Conservation (phyloP, 1,284 basidiomycete genomes). For the Apiotrichum brassicae region DNA sequence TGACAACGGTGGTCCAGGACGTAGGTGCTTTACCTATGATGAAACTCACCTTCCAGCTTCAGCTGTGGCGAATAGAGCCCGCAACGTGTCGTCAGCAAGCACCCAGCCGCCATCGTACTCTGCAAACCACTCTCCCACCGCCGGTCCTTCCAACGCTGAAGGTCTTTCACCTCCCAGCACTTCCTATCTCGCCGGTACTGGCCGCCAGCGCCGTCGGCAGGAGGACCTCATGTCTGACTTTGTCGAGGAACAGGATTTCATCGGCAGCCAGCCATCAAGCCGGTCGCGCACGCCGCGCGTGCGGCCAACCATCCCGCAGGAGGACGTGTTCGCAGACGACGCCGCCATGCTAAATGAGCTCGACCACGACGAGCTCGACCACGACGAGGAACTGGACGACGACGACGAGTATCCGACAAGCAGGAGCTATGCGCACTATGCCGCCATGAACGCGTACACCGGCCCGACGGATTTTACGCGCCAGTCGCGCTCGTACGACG, state of each 20-base stretch:
- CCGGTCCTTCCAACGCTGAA: too few species aligned
- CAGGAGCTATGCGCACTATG: background rate
- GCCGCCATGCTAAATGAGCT: slow-evolving; percentile 3
- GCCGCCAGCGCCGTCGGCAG: slow-evolving; percentile 17
- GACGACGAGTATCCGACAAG: slow-evolving; percentile 6
- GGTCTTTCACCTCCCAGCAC: too few species aligned
- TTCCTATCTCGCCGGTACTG: slow-evolving; percentile 11
- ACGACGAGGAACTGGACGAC: slow-evolving; percentile 22
- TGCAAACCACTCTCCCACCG: too few species aligned
- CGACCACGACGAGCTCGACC: slow-evolving; percentile 36
- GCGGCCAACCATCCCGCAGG: background rate
- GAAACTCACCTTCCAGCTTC: too few species aligned
- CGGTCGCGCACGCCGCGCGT: slow-evolving; percentile 5
- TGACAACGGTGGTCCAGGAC: background rate
- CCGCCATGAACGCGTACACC: slow-evolving; percentile 12
- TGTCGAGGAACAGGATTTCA: slow-evolving; percentile 9
- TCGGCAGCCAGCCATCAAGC: slow-evolving; percentile 1
- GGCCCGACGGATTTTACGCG: slow-evolving; percentile 36
- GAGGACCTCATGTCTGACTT: slow-evolving; percentile 9
- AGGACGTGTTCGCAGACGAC: slow-evolving; percentile 18
- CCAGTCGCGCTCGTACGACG: slow-evolving; percentile 57
- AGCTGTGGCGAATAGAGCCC: too few species aligned
- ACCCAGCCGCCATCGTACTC: too few species aligned
- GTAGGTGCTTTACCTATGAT: background rate
- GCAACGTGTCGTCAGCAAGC: too few species aligned